Evolutionary conservation across 768 basidiomycete genomes (phyloP).

Genomic region (Boletus sensibilis): DNA sequence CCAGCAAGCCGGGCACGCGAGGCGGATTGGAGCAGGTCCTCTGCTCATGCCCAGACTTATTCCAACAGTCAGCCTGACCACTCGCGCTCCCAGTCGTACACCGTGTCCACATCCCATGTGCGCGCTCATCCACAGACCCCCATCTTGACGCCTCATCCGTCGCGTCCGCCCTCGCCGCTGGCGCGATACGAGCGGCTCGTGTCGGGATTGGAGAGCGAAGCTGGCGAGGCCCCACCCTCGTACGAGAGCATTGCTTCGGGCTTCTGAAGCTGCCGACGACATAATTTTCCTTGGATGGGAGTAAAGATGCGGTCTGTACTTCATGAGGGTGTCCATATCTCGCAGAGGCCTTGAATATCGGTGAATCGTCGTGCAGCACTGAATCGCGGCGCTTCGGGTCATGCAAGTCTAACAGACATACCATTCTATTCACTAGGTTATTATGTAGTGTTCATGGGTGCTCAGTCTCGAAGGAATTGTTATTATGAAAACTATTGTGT

Average conservation of each 20-base stretch:
- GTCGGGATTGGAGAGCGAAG: constrained; percentile 80
- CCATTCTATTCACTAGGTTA: not conserved
- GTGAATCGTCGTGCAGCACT: not conserved
- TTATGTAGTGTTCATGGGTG: not conserved
- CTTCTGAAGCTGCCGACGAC: not conserved
- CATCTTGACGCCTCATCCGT: constrained; percentile 3
- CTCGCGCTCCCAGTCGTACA: not conserved
- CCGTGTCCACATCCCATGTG: not conserved
- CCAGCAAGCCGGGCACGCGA: not conserved
- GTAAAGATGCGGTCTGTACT: not conserved
- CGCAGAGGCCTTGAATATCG: too few species aligned
- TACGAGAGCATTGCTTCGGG: constrained; percentile 28
- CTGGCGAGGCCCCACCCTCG: constrained; percentile 82
- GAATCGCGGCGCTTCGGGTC: not conserved
- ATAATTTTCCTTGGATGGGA: not conserved
- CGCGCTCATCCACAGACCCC: not conserved
- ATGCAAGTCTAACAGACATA: not conserved
- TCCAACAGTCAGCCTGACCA: not conserved
- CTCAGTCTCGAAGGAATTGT: not conserved
- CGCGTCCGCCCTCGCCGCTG: constrained; percentile 23
- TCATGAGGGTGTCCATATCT: not conserved
- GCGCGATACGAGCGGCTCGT: constrained; percentile 78
- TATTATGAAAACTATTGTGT: not conserved
- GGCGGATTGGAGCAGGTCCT: not conserved
- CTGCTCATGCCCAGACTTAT: not conserved